Percentiles rank a stretch among this genome's conserved stretches.
Conservation (phyloP, 768 basidiomycete genomes). For the Leccinum pellstonianum region DNA sequence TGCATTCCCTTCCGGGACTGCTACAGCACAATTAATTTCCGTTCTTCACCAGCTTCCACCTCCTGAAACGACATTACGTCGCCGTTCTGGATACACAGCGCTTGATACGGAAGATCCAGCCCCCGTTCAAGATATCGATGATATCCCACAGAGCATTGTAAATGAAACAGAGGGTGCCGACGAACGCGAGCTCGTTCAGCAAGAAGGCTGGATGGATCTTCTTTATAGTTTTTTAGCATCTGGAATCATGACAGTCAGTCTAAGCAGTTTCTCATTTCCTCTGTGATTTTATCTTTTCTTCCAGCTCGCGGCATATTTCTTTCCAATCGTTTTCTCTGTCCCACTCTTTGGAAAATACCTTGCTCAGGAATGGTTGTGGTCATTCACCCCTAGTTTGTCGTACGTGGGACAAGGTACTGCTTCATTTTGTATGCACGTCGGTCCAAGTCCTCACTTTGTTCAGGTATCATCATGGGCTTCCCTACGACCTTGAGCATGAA, state of each 20-base stretch:
- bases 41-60: slow-evolving; percentile 79
- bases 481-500: slow-evolving; percentile 94
- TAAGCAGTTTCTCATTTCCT: background rate
- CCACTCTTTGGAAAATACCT: slow-evolving; percentile 83
- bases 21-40: slow-evolving; percentile 92
- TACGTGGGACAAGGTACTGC: slow-evolving; percentile 83
- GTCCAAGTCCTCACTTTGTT: slow-evolving; percentile 5
- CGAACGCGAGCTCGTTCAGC: slow-evolving; percentile 52
- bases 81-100: slow-evolving; percentile 54
- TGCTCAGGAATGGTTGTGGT: slow-evolving; percentile 90
- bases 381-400: slow-evolving; percentile 85
- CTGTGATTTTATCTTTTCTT: slow-evolving; percentile 1
- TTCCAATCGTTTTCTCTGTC: slow-evolving; percentile 83
- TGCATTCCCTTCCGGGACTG: slow-evolving; percentile 92
- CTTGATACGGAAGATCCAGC: slow-evolving; percentile 35
- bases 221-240: slow-evolving; percentile 78
- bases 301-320: slow-evolving; percentile 84
- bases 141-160: slow-evolving; percentile 24
- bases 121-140: slow-evolving; percentile 3
- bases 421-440: background rate
- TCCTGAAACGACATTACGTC: slow-evolving; percentile 56
- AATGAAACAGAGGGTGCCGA: slow-evolving; percentile 25
- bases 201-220: slow-evolving; percentile 76
- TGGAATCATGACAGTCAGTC: slow-evolving; percentile 68
- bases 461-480: slow-evolving; percentile 97